phyloP scores from a whole-genome alignment of 73 alveolate genomes.

The Paramecium tetraurelia region DNA sequence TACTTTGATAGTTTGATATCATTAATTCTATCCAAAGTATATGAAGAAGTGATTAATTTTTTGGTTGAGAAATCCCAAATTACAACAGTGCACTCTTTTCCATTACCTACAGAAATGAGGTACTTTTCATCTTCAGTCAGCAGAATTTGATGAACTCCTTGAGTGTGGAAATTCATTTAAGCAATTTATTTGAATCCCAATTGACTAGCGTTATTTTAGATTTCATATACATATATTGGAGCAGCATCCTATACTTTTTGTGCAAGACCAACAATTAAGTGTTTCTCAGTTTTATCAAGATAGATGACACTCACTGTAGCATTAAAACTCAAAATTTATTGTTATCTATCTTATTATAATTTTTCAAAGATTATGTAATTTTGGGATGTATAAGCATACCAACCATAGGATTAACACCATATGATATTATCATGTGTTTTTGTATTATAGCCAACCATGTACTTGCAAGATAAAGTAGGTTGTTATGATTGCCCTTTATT shows the following conservation, averaged over 20 bases:
- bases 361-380: conserved; percentile 35
- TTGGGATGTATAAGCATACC: conserved; percentile 56
- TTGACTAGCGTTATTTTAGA: conserved; percentile 10
- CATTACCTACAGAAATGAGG: conserved; percentile 48
- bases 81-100: conserved; percentile 57
- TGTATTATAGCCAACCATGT: conserved; percentile 42
- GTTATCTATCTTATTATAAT: neutral
- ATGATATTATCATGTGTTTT: conserved; percentile 56
- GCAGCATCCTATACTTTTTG: conserved; percentile 27
- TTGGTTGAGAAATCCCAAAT: conserved; percentile 51
- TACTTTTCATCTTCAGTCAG: conserved; percentile 47
- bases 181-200: neutral
- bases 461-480: neutral
- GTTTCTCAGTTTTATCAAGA: conserved; percentile 14
- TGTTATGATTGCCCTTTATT: neutral
- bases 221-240: conserved; percentile 41
- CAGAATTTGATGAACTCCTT: conserved; percentile 48
- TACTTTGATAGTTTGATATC: conserved; percentile 45
- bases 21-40: conserved; percentile 57
- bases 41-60: conserved; percentile 53
- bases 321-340: conserved; percentile 26
- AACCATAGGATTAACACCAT: conserved; percentile 51
- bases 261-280: conserved; percentile 50
- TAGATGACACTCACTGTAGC: conserved; percentile 29
- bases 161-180: conserved; percentile 46